Evolutionary conservation across 148 eudicot species (phyloP), one percentile per base, ranked within the genome.

Genomic region (Persicaria tinctoria): DNA sequence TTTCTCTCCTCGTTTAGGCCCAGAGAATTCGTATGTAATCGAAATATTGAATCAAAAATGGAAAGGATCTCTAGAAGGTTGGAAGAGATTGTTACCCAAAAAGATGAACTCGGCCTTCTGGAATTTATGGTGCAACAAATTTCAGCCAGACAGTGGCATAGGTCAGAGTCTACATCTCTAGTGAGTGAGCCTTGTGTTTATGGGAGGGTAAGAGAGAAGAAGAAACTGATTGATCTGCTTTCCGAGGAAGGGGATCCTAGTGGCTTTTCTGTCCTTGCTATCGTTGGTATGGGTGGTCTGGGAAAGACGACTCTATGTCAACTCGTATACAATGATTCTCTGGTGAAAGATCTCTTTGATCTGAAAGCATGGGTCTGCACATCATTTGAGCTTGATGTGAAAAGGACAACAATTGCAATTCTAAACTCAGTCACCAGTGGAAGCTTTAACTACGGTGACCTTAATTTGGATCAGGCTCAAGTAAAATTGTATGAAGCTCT

Each of bases 241-340:
- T 32, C 2, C 2, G 55, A 62, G 46, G 59, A 55, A 54, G 46
- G 49, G 1, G 44, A 51, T 32, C 46, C 20, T n/a, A 53, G 47
- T 32, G 66, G 16, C 18, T 17, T 81, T 45, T 53, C 81, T 75
- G 79, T 78, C 0, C 16, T 76, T n/a, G 75, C 82, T 46, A 73
- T 82, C 55, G 51, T 76, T 16, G 84, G 84, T 8, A 79, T 76
- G 84, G 82, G 82, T 51, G 84, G 82, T n/a, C 32, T 82, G 50
- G 84, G 84, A 27, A 82, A 82, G 74, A 82, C 82, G 20, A 82
- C 81, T 55, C 79, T 78, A 18, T 76, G 72, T 23, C 81, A 82
- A 55, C 69, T 75, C 5, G 77, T 73, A 14, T 82, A 64, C 56
- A 82, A 82, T 41, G 76, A 82, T 46, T 32, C 38, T 1, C 2